These are phyloP conservation scores for Primulina tabacum DNA, from an alignment of 257 asterid genomes.

Conservation along the genomic window DNA sequence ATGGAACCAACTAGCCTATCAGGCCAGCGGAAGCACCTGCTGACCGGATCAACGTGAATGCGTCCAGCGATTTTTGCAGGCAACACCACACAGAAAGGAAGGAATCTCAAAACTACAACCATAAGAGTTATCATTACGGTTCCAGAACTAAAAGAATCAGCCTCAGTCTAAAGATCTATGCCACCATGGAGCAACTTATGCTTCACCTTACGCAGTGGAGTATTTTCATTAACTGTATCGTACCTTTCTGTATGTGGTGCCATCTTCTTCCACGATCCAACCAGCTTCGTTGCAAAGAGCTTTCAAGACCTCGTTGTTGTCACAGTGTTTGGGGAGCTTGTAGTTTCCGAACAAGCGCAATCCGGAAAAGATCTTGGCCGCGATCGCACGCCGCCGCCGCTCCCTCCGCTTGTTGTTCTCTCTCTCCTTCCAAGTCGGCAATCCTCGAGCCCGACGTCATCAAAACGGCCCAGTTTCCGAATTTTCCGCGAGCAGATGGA, in stretches of 20 bases:
- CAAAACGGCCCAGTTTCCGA: slow-evolving; percentile 16
- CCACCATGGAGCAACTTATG: too few relatives aligned
- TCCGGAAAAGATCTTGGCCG: slow-evolving; percentile 93
- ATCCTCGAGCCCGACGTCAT: slow-evolving; percentile 90
- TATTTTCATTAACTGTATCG: background rate
- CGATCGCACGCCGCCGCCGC: slow-evolving; percentile 92
- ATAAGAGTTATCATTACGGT: slow-evolving; percentile 4
- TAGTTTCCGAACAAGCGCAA: slow-evolving; percentile 82
- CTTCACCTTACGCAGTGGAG: background rate
- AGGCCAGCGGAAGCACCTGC: slow-evolving; percentile 24
- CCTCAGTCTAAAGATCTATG: background rate
- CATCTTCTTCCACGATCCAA: slow-evolving; percentile 90
- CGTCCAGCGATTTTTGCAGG: background rate
- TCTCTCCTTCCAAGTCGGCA: slow-evolving; percentile 98
- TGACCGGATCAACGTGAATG: slow-evolving; percentile 22
- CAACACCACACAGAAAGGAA: slow-evolving; percentile 1
- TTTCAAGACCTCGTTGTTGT: slow-evolving; percentile 86
- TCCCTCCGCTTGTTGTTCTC: slow-evolving; percentile 98
- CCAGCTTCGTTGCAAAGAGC: slow-evolving; percentile 95
- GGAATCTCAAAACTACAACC: slow-evolving; percentile 3
- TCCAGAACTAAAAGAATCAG: slow-evolving; percentile 1
- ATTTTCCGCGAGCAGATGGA: slow-evolving; percentile 11
- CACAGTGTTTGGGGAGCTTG: slow-evolving; percentile 94
- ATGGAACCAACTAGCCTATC: slow-evolving; percentile 12
- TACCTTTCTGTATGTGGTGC: slow-evolving; percentile 91